Evolutionary conservation across 805 yeast genomes (phyloP).

Genomic region (Clavispora asparagi): DNA sequence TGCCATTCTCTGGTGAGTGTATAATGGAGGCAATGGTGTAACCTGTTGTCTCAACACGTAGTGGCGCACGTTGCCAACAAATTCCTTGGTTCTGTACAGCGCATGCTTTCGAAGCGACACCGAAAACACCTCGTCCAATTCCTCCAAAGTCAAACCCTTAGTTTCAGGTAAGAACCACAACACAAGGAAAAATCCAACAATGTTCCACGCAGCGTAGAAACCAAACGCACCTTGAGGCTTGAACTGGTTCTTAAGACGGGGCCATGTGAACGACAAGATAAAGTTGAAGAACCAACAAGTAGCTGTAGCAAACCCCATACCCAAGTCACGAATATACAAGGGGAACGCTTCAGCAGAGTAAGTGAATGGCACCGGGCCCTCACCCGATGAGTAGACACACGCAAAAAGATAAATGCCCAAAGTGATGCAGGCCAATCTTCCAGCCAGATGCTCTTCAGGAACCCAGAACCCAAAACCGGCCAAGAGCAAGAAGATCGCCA

Average conservation of each 20-base stretch:
- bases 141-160: conserved; percentile 67
- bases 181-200: conserved; percentile 63
- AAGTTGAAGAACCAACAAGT: conserved; percentile 73
- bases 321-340: conserved; percentile 70
- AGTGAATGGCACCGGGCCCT: conserved; percentile 88
- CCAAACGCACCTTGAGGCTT: conserved; percentile 84
- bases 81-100: conserved; percentile 24
- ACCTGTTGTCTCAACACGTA: conserved; percentile 41
- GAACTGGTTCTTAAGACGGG: conserved; percentile 59
- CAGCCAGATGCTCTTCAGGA: conserved; percentile 38
- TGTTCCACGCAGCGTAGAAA: conserved; percentile 83
- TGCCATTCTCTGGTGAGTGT: conserved; percentile 53
- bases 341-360: conserved; percentile 85
- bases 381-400: conserved; percentile 74
- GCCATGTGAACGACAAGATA: conserved; percentile 73
- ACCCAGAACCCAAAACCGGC: conserved; percentile 74
- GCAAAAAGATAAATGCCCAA: conserved; percentile 72
- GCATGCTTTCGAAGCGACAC: conserved; percentile 58
- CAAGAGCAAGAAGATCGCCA: conserved; percentile 54
- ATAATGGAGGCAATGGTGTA: conserved; percentile 49
- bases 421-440: conserved; percentile 62
- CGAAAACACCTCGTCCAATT: conserved; percentile 66
- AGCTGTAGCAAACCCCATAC: conserved; percentile 76
- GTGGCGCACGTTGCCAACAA: conserved; percentile 41
- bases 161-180: conserved; percentile 73